Conservation (phyloP, 352 stramenopile species). For the Sclerospora graminicola region DNA sequence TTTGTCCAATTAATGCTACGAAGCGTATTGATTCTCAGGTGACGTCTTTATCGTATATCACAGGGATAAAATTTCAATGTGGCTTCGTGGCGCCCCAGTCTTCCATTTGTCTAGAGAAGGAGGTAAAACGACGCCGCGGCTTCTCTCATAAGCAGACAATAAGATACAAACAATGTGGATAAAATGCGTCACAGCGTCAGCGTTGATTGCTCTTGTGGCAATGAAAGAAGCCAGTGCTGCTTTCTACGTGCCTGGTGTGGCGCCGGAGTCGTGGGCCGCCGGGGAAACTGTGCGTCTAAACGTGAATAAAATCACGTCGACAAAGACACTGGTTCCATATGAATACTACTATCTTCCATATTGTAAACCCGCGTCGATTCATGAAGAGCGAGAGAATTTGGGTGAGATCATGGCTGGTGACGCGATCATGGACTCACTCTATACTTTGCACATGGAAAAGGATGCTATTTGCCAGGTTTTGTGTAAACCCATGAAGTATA, state of each 20-base stretch:
- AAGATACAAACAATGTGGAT: constrained; percentile 20
- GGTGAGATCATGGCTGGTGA: constrained; percentile 89
- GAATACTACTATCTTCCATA: constrained; percentile 98
- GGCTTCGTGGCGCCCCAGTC: too few species aligned
- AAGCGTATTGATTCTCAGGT: background rate
- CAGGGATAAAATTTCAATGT: too few species aligned
- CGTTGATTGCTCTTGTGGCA: constrained; percentile 14
- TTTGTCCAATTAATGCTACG: constrained; percentile 7
- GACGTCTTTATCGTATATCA: background rate
- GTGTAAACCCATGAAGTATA: constrained; percentile 84
- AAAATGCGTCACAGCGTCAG: constrained; percentile 20
- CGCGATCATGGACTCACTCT: constrained; percentile 88
- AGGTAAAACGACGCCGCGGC: too few species aligned
- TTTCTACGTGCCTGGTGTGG: constrained; percentile 82
- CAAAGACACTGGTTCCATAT: constrained; percentile 97
- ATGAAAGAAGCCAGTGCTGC: constrained; percentile 27
- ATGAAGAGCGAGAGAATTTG: constrained; percentile 87
- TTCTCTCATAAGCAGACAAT: constrained; percentile 10
- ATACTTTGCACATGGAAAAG: constrained; percentile 84
- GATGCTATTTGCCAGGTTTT: constrained; percentile 84
- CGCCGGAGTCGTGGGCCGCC: constrained; percentile 71
- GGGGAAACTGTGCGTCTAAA: constrained; percentile 87
- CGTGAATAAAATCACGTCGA: constrained; percentile 97
- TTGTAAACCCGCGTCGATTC: constrained; percentile 76
- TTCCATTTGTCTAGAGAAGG: background rate